Evolutionary conservation across 306 rosid genomes (phyloP).

Genomic region (Cucumis sativus): Cucumber_9930_V3 NC_026658.2:22450501-22451000

Average conservation of each 20-base stretch:
- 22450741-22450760: conserved; percentile 70
- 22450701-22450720: conserved; percentile 69
- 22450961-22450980: conserved; percentile 79
- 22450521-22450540: conserved; percentile 12
- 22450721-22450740: conserved; percentile 55
- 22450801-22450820: background rate
- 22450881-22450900: background rate
- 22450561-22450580: background rate
- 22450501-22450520: conserved; percentile 90
- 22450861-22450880: too few species aligned
- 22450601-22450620: conserved; percentile 95
- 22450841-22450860: too few species aligned
- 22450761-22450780: conserved; percentile 67
- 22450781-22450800: background rate
- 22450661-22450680: conserved; percentile 65
- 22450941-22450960: conserved; percentile 65
- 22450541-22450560: background rate
- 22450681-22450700: conserved; percentile 41
- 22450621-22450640: conserved; percentile 73
- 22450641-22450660: conserved; percentile 83
- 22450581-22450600: conserved; percentile 10
- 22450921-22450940: conserved; percentile 69
- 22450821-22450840: background rate
- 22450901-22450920: conserved; percentile 14
- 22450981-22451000: conserved; percentile 88